phyloP scores from a whole-genome alignment of 140 eudicot species.

The Flaveria floridana region DNA sequence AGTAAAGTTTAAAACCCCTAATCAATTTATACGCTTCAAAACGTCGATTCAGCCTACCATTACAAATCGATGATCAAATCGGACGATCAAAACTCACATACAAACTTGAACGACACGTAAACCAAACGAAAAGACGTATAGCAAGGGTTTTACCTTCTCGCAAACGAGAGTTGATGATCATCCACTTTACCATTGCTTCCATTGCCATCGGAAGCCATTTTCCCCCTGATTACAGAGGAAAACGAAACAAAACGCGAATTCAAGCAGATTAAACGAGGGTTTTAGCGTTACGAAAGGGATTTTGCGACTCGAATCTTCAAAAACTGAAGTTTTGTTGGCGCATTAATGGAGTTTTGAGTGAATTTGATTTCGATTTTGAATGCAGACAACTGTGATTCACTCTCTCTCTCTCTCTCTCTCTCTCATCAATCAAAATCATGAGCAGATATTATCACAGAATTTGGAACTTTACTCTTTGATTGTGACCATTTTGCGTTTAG shows the following conservation, averaged over 20 bases:
- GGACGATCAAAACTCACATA: not conserved
- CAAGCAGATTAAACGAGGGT: not conserved
- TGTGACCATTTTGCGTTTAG: not conserved
- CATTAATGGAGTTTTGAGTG: no score
- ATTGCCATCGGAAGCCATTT: conserved; percentile 12
- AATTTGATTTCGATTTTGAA: no score
- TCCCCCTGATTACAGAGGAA: not conserved
- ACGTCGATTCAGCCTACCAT: no score
- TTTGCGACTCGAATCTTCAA: not conserved
- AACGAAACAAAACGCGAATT: not conserved
- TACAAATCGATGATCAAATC: not conserved
- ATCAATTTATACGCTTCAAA: no score
- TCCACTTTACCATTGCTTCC: not conserved
- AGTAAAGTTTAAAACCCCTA: not conserved
- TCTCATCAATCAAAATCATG: no score
- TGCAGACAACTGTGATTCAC: no score
- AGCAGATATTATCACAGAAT: no score
- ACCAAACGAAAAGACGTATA: not conserved
- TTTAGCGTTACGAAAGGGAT: not conserved
- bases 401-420: no score
- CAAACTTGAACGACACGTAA: not conserved
- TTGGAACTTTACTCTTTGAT: not conserved
- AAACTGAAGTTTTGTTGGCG: no score
- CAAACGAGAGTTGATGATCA: conserved; percentile 1
- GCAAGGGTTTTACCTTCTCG: conserved; percentile 11